Percentiles rank a stretch among this genome's conserved stretches.
Conservation (phyloP, 1,139 yeast species). For the Scheffersomyces quercinus region DNA sequence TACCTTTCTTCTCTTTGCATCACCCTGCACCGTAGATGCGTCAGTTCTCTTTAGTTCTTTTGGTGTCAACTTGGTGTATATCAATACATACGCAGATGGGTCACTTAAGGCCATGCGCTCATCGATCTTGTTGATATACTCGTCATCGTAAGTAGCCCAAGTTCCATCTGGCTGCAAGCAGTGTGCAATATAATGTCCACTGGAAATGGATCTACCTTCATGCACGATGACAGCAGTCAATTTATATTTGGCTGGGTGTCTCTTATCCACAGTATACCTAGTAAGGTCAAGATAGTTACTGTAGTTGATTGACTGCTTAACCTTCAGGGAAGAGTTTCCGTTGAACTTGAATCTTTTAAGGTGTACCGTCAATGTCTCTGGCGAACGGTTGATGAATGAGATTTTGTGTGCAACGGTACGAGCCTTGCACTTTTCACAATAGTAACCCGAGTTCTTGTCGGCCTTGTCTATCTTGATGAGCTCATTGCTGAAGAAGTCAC, state of each 20-base stretch:
- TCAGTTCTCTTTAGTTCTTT: slow-evolving; percentile 21
- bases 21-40: background rate
- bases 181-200: slow-evolving; percentile 92
- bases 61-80: slow-evolving; percentile 74
- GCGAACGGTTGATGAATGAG: slow-evolving; percentile 74
- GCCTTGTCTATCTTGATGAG: slow-evolving; percentile 63
- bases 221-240: slow-evolving; percentile 88
- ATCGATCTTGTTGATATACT: slow-evolving; percentile 70
- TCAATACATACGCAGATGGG: slow-evolving; percentile 85
- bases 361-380: slow-evolving; percentile 85
- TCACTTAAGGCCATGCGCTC: slow-evolving; percentile 77
- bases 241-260: slow-evolving; percentile 62
- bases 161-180: slow-evolving; percentile 88
- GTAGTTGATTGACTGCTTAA: slow-evolving; percentile 82
- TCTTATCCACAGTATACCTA: slow-evolving; percentile 51
- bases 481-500: slow-evolving; percentile 82
- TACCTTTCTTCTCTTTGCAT: slow-evolving; percentile 12
- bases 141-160: slow-evolving; percentile 96
- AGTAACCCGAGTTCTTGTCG: slow-evolving; percentile 67
- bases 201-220: slow-evolving; percentile 87
- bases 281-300: slow-evolving; percentile 76
- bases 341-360: slow-evolving; percentile 88
- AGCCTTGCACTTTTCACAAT: slow-evolving; percentile 82
- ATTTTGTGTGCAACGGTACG: slow-evolving; percentile 78
- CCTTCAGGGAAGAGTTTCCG: slow-evolving; percentile 73